Evolutionary conservation across 164 flowering plant genomes (phyloP), one percentile per base, ranked within the genome.

Genomic region (Taxillus chinensis): DNA sequence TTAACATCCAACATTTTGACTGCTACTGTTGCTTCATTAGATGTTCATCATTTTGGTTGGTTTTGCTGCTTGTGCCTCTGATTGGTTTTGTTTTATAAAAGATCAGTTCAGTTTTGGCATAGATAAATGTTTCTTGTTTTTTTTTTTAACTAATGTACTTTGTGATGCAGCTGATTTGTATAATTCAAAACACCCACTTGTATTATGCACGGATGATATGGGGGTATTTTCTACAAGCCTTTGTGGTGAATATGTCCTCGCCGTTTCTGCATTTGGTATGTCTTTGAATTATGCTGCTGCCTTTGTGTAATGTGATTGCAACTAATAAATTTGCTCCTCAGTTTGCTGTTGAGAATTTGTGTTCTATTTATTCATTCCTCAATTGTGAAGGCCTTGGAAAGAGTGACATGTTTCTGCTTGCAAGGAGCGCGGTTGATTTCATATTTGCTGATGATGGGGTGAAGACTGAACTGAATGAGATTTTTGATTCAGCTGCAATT

Each of bases 201-300:
- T 74, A 62, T 62, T 95, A 58, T 95, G 99, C 81, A 95, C 99
- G 1, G 99, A 95, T 68, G 99, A 95, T 59, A 3, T 76, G 0
- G 99, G 99, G 10, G 83, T 95, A n/a, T 95, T 91, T 79, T 95
- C 96, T 2, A 95, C 99, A 61, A 84, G 81, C 60, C 82, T 91
- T 41, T 80, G 95, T 5, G 63, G 63, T 2, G 99, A 93, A 61
- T 90, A 84, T 68, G 45, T 39, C 42, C 79, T 87, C 67, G 99
- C 91, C 13, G 78, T 95, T 58, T 73, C 86, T 56, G 64, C 96
- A 58, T 89, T 89, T 69, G 96, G 99, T 91, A 67, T 11, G 82
- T 72, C 3, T 42, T 14, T 3, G 37, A 0, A 63, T 12, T 12
- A 16, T 55, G 27, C 1, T 27, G 27, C 27, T 27, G 0, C 27